Evolutionary conservation across 1,284 basidiomycete species (phyloP).

Genomic region (Mycena sp.): DNA sequence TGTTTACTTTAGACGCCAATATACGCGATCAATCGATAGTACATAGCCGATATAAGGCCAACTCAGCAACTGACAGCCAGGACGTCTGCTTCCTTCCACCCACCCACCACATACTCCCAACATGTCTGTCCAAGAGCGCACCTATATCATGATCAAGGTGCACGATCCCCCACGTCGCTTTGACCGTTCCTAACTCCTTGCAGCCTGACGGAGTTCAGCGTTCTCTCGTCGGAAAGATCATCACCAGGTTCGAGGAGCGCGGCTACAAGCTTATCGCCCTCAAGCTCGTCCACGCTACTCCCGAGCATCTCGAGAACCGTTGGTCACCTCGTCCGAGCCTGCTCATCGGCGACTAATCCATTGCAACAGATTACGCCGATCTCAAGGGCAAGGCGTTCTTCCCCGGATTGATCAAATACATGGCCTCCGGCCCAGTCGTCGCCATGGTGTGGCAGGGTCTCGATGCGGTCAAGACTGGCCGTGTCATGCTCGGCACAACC

Average conservation of each 20-base stretch:
- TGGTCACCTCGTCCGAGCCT: conserved; percentile 14
- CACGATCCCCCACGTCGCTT: not conserved
- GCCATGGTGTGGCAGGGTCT: conserved; percentile 98
- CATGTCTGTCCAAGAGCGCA: conserved; percentile 78
- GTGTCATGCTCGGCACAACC: conserved; percentile 95
- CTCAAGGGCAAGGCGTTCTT: conserved; percentile 94
- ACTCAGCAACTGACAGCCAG: conserved; percentile 2
- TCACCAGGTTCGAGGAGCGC: conserved; percentile 92
- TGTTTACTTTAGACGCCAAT: not conserved
- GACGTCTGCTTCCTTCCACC: conserved; percentile 41
- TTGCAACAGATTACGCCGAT: conserved; percentile 87
- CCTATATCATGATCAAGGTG: conserved; percentile 93
- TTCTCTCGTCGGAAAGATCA: conserved; percentile 94
- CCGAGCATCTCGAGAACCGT: conserved; percentile 90
- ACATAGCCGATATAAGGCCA: conserved; percentile 30
- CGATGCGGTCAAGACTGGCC: conserved; percentile 96
- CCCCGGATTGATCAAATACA: conserved; percentile 92
- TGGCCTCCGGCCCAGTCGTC: conserved; percentile 95
- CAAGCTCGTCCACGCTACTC: conserved; percentile 83
- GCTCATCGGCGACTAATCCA: conserved; percentile 25
- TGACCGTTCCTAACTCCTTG: conserved; percentile 18
- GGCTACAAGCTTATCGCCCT: conserved; percentile 95
- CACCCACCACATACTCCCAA: conserved; percentile 38
- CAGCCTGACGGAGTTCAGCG: conserved; percentile 98
- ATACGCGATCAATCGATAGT: not conserved